phyloP scores from a whole-genome alignment of 2,329 filamentous ascomycete species.

The Penicillium verrucosum region DNA sequence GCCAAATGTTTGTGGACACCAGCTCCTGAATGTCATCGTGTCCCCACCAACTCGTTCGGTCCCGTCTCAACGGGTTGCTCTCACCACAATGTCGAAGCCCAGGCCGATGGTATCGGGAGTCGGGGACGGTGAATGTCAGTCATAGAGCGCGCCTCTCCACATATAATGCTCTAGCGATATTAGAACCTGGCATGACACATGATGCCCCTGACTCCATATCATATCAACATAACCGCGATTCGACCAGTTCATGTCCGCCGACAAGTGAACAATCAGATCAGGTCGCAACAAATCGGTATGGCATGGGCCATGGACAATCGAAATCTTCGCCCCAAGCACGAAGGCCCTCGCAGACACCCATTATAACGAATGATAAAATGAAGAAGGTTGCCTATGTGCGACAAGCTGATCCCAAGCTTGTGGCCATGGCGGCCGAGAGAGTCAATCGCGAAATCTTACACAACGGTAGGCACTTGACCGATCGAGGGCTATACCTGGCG shows the following conservation, averaged over 20 bases:
- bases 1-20: slow-evolving; percentile 22
- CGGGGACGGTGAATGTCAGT: slow-evolving; percentile 11
- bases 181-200: neutral
- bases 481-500: slow-evolving; percentile 20
- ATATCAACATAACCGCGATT: neutral
- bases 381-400: slow-evolving; percentile 3
- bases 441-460: slow-evolving; percentile 18
- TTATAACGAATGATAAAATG: slow-evolving; percentile 1
- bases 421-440: slow-evolving; percentile 12
- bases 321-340: neutral
- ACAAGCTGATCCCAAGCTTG: slow-evolving; percentile 11
- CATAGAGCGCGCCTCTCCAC: slow-evolving; percentile 7
- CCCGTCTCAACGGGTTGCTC: slow-evolving; percentile 29
- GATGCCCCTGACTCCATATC: neutral
- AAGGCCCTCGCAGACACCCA: neutral
- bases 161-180: slow-evolving; percentile 2
- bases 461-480: slow-evolving; percentile 19
- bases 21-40: slow-evolving; percentile 38
- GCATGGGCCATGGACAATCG: neutral
- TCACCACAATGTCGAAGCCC: slow-evolving; percentile 19
- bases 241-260: neutral
- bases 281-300: neutral
- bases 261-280: neutral
- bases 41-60: slow-evolving; percentile 29
- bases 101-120: slow-evolving; percentile 23